Evolutionary conservation across 2,329 filamentous ascomycete genomes (phyloP), one percentile per base, ranked within the genome.

Genomic region (Claviceps pazoutovae): DNA sequence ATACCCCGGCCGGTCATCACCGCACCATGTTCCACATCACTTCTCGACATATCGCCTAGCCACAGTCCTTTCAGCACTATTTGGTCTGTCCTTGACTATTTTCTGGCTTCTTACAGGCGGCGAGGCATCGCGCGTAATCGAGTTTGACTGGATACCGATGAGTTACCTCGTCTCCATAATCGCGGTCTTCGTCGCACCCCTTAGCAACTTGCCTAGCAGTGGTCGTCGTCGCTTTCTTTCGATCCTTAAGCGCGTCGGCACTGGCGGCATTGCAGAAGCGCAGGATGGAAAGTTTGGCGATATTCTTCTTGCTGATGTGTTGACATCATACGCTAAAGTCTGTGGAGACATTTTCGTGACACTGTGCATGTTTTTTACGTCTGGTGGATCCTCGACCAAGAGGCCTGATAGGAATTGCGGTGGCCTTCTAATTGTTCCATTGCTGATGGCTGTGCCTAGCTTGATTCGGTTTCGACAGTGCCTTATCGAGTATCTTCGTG

Each of bases 281-380:
- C 80, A 86, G 59, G 86, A 96, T 66, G 89, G 91, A 51, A 95
- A 95, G 64, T 97, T 97, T 61, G 91, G 88, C 52, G 93, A 98
- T 64, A 85, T 97, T 50, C 71, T 98, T 53, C 79, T 98, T 17
- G 90, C 93, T 37, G 93, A 98, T 75, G 91, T 89, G 51, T 71
- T 97, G 59, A 98, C 93, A 43, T 94, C 87, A 61, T 98, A 97
- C 66, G 84, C 91, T 55, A 95, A 94, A 67, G 86, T 96, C 34
- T 74, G 95, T 30, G 91, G 84, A 23, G 93, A 98, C 66, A 71
- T 96, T 13, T 96, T 89, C 65, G 85, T 97, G 51, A 83, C 83
- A 47, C 69, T 89, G 30, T 97, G 89, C 79, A 95, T 96, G 91
- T 90, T 95, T 67, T 79, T 95, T 62, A 78, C 79, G 1, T 69